Conservation (phyloP, 495 filamentous ascomycete species). For the Pyronema omphalodes region DNA sequence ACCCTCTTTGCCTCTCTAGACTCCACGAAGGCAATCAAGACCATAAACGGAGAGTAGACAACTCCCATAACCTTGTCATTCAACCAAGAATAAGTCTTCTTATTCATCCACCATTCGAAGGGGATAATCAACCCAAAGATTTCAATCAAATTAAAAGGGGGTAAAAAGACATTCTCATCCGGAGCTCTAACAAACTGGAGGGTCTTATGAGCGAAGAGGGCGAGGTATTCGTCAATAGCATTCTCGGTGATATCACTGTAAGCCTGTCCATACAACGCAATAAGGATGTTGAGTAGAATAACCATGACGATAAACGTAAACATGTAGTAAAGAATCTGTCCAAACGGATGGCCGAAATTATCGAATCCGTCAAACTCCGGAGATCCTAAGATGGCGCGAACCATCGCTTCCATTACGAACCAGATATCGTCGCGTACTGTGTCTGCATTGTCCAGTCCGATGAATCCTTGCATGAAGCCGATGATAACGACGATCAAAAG, state of each 20-base stretch:
- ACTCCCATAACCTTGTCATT: slow-evolving; percentile 77
- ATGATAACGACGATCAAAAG: slow-evolving; percentile 70
- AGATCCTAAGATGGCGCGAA: slow-evolving; percentile 70
- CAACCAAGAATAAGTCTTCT: slow-evolving; percentile 46
- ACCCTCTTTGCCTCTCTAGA: slow-evolving; percentile 48
- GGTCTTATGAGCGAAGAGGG: slow-evolving; percentile 74
- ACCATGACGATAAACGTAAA: slow-evolving; percentile 95
- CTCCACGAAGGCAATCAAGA: slow-evolving; percentile 64
- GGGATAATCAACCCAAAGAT: slow-evolving; percentile 60
- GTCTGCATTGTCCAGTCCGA: slow-evolving; percentile 80
- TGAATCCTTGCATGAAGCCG: slow-evolving; percentile 86
- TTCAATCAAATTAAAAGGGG: slow-evolving; percentile 87
- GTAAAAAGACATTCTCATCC: slow-evolving; percentile 94
- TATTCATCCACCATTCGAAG: slow-evolving; percentile 88
- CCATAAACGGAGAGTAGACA: slow-evolving; percentile 68
- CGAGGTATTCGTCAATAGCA: slow-evolving; percentile 86
- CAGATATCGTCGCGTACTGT: slow-evolving; percentile 38
- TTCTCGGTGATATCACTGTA: slow-evolving; percentile 94
- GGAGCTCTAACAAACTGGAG: slow-evolving; percentile 92
- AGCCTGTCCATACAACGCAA: slow-evolving; percentile 89
- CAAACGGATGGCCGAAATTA: slow-evolving; percentile 54
- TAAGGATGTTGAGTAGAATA: slow-evolving; percentile 79
- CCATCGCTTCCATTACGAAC: slow-evolving; percentile 79
- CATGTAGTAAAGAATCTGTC: slow-evolving; percentile 79
- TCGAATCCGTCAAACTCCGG: slow-evolving; percentile 86